Percentiles rank a stretch among this genome's conserved stretches.
Conservation (phyloP, 257 asterid species). For the Paraleonurus japonicus region DNA sequence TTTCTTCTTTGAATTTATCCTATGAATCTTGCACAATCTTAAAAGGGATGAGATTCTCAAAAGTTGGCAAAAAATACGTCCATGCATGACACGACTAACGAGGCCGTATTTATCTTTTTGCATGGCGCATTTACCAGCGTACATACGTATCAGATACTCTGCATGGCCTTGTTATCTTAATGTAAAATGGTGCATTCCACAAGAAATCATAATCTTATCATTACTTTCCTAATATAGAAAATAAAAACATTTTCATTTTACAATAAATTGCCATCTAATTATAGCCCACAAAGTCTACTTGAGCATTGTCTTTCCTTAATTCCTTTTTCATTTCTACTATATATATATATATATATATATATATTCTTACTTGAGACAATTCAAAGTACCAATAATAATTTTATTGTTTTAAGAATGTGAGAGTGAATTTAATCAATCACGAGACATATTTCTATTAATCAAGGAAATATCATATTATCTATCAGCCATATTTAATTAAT, state of each 20-base stretch:
- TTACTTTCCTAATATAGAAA: constrained; percentile 21
- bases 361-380: too few relatives aligned
- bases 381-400: too few relatives aligned
- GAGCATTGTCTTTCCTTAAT: neutral
- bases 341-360: too few relatives aligned
- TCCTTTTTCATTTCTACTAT: too few relatives aligned
- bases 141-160: constrained; percentile 31
- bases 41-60: neutral
- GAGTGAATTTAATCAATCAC: neutral
- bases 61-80: constrained; percentile 27
- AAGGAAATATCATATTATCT: too few relatives aligned
- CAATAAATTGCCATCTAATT: neutral
- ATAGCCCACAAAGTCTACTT: neutral
- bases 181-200: constrained; percentile 30
- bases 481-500: too few relatives aligned
- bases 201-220: constrained; percentile 50
- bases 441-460: too few relatives aligned
- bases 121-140: constrained; percentile 37
- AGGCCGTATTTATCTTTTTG: constrained; percentile 30
- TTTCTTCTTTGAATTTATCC: neutral
- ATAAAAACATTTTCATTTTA: neutral
- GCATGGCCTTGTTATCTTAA: constrained; percentile 20
- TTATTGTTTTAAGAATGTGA: neutral
- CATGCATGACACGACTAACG: constrained; percentile 39
- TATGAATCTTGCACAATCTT: constrained; percentile 22